Conservation (phyloP, 2,329 filamentous ascomycete genomes). For the Pseudogymnoascus destructans region DNA sequence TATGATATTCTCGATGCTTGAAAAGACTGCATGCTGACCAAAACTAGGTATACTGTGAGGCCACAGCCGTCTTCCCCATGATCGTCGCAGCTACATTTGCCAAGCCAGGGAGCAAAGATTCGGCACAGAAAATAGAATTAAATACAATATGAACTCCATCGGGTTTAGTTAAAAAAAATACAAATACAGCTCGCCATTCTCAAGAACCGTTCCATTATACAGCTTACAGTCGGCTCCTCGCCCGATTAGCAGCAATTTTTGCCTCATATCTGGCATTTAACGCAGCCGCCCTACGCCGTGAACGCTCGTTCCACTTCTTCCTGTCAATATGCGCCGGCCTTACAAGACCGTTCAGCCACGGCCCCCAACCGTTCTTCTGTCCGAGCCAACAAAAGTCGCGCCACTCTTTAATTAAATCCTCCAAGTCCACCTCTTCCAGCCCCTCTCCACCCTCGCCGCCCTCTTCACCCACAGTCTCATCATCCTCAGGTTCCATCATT, state of each 20-base stretch:
- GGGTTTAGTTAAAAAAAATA: neutral
- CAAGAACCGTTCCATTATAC: neutral
- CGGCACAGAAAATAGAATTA: slow-evolving; percentile 3
- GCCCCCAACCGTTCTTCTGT: neutral
- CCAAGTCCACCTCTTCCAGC: neutral
- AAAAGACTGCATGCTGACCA: neutral
- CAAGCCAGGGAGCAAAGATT: slow-evolving; percentile 26
- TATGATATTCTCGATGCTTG: slow-evolving; percentile 28
- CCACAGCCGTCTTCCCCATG: slow-evolving; percentile 51
- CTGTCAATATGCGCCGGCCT: neutral
- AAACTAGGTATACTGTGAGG: slow-evolving; percentile 47
- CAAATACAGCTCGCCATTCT: neutral
- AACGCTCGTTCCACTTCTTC: neutral
- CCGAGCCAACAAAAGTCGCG: neutral
- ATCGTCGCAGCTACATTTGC: slow-evolving; percentile 57
- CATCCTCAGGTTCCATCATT: neutral
- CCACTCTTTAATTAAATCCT: neutral
- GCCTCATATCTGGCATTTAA: neutral
- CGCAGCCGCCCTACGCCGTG: neutral
- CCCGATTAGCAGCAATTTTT: neutral
- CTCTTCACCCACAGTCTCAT: neutral
- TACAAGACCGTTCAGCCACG: neutral
- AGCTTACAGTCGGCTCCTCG: neutral
- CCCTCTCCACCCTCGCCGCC: neutral
- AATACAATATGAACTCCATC: slow-evolving; percentile 3